Base-by-base conservation (phyloP, 306 rosid genomes). In the Gillenia trifoliata region DNA sequence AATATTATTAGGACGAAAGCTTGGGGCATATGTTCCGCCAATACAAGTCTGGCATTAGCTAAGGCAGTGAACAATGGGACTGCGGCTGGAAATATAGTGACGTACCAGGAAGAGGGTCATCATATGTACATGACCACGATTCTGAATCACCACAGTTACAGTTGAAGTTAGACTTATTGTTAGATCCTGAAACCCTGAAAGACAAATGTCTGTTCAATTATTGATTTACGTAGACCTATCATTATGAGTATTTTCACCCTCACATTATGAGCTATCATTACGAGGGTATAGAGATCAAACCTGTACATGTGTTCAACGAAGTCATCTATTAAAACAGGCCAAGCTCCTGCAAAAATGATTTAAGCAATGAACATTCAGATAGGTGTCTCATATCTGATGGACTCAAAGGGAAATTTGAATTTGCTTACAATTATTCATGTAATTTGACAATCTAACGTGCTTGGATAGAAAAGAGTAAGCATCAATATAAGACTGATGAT, bases 261-360 rank as follows among this genome's bases (percentile, higher is more conserved):
- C 23, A 7, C n/a, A 30, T 30, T 4, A 34, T 38, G 5, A 45
- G 61, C 52, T 55, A 57, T 8, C 12, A 15, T 23, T n/a, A 55
- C 29, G 19, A 61, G 68, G 50, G 80, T 25, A 77, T 49, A 82
- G 78, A 81, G 75, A 82, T 67, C 88, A 62, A 79, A 95, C 99
- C 99, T 95, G 96, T 92, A 87, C 95, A 92, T 89, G 40, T 92
- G 96, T 84, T 95, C 98, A 3, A 95, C 98, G 29, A 95, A 95
- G 67, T 95, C 99, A 86, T 95, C 99, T 66, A 95, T 85, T 71
- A 95, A 80, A 80, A 95, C 92, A 31, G 99, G 99, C 99, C 99
- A 95, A 80, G 99, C 99, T 84, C 99, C 99, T 95, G 87, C 75
- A 79, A 74, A 85, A 73, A 29, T 62, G 64, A 45, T 12, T 19